Percentiles rank a stretch among this genome's conserved stretches.
These are phyloP conservation scores for Dalechampia spathulata DNA, from an alignment of 441 rosid species.

Conservation along the genomic window DNA sequence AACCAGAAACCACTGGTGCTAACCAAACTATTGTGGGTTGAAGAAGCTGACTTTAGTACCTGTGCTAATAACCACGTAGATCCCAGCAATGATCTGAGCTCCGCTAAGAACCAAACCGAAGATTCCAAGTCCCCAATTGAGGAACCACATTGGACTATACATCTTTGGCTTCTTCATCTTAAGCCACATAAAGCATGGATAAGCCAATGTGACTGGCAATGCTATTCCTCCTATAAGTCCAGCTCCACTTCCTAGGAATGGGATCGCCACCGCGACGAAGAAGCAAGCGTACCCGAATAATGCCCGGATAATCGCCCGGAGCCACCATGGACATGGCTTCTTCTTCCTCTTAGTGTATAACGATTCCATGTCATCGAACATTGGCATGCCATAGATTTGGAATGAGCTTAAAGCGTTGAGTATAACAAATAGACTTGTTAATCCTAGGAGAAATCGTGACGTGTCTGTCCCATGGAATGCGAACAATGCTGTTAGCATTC, in stretches of 20 bases:
- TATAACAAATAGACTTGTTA: conserved; percentile 57
- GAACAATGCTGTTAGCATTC: conserved; percentile 49
- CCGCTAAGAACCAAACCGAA: conserved; percentile 42
- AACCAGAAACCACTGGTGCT: no score
- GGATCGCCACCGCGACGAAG: conserved; percentile 55
- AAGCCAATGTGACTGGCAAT: conserved; percentile 64
- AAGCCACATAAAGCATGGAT: conserved; percentile 89
- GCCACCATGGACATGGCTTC: conserved; percentile 61
- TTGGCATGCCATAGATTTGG: conserved; percentile 82
- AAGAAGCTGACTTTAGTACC: conserved; percentile 58
- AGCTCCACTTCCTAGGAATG: conserved; percentile 54
- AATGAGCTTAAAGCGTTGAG: conserved; percentile 57
- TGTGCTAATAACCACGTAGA: conserved; percentile 37
- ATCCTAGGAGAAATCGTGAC: conserved; percentile 37
- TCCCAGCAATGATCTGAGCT: conserved; percentile 37
- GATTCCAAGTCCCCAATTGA: conserved; percentile 58
- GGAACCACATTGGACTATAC: conserved; percentile 43
- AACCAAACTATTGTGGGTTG: conserved; percentile 42
- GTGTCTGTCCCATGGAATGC: conserved; percentile 37
- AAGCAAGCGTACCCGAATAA: conserved; percentile 40
- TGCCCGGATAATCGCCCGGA: conserved; percentile 45
- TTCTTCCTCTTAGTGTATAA: conserved; percentile 29
- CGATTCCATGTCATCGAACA: conserved; percentile 60
- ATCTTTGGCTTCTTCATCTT: conserved; percentile 47
- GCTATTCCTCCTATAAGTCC: conserved; percentile 71